phyloP scores from a whole-genome alignment of 176 grass and related monocot genomes.

The Juncus inflexus region DNA sequence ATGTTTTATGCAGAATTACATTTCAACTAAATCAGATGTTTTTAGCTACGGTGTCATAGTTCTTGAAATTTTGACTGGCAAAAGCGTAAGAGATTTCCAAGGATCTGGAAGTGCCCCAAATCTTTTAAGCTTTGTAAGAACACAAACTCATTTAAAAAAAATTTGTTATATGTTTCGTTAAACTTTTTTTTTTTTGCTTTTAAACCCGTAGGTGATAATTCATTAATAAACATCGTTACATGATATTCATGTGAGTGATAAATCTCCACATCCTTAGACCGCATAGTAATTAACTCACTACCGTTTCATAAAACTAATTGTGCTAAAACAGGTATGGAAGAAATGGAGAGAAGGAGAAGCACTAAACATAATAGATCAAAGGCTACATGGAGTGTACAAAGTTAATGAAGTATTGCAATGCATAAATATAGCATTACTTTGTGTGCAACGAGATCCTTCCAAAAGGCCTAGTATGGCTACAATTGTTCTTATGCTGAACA shows the following conservation, averaged over 20 bases:
- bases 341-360: constrained; percentile 14
- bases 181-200: not conserved
- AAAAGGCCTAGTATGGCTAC: constrained; percentile 25
- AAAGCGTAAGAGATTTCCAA: constrained; percentile 12
- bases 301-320: too few species aligned
- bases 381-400: not conserved
- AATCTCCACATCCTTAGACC: not conserved
- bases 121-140: constrained; percentile 1
- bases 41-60: constrained; percentile 30
- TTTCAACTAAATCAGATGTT: constrained; percentile 36
- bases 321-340: constrained; percentile 21
- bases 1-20: constrained; percentile 1
- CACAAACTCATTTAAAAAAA: not conserved
- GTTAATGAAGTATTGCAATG: constrained; percentile 24
- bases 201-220: too few species aligned
- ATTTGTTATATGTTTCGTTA: too few species aligned
- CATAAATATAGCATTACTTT: constrained; percentile 22
- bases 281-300: not conserved
- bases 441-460: constrained; percentile 22
- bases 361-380: constrained; percentile 15
- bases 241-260: too few species aligned
- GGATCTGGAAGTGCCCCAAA: constrained; percentile 10
- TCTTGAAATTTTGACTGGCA: constrained; percentile 25
- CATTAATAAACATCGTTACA: too few species aligned
- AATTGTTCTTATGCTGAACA: constrained; percentile 26